Conservation (phyloP, 371 early-diverging fungal species). For the Choanephora cucurbitarum region DNA sequence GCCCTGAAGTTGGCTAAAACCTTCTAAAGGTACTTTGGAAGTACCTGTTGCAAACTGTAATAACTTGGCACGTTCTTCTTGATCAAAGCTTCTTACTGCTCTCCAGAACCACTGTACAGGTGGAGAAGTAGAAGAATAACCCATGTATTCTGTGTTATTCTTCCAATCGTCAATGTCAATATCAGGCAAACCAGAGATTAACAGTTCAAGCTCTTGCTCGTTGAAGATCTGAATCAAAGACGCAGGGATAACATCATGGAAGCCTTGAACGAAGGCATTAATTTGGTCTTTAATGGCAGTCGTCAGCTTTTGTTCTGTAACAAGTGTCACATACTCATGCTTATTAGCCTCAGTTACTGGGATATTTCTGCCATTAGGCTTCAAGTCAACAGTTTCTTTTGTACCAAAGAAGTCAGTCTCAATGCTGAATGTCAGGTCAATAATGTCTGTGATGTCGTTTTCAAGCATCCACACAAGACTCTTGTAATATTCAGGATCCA, state of each 20-base stretch:
- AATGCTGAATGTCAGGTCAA: constrained; percentile 94
- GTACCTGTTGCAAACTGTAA: constrained; percentile 99
- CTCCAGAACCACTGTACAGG: constrained; percentile 99
- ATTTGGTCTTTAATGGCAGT: constrained; percentile 93
- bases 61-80: constrained; percentile 96
- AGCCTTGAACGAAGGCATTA: constrained; percentile 90
- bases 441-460: constrained; percentile 94
- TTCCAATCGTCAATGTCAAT: constrained; percentile 99
- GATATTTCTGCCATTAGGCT: constrained; percentile 89
- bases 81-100: constrained; percentile 96
- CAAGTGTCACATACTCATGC: constrained; percentile 92
- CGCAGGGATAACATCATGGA: constrained; percentile 95
- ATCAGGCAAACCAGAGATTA: constrained; percentile 98
- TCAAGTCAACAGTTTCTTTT: constrained; percentile 84
- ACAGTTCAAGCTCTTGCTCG: constrained; percentile 97
- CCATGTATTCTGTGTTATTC: constrained; percentile 95
- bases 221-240: constrained; percentile 94
- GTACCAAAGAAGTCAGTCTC: constrained; percentile 96
- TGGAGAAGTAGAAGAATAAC: constrained; percentile 83
- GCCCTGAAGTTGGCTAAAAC: constrained; percentile 94
- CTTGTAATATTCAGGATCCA: constrained; percentile 97
- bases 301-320: constrained; percentile 88
- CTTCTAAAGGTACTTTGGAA: constrained; percentile 97
- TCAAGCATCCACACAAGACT: constrained; percentile 97
- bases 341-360: constrained; percentile 97